Evolutionary conservation across 2,329 filamentous ascomycete species (phyloP).

Genomic region (Paracoccidioides lutzii): DNA sequence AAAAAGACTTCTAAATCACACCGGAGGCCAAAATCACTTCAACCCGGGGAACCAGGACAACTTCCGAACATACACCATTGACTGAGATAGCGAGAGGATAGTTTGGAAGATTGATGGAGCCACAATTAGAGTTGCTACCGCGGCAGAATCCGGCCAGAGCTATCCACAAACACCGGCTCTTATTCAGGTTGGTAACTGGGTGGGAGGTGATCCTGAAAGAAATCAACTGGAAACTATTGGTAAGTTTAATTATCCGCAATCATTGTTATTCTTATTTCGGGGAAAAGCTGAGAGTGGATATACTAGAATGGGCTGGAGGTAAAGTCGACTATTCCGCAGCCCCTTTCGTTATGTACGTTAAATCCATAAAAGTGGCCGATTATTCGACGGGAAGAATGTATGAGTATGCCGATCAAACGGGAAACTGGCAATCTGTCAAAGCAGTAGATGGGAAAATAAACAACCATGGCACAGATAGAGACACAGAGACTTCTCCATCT

Average conservation of each 20-base stretch:
- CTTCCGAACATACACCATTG: conserved; percentile 39
- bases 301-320: conserved; percentile 4
- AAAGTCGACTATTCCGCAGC: conserved; percentile 25
- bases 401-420: conserved; percentile 47
- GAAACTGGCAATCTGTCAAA: conserved; percentile 42
- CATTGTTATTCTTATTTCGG: neutral
- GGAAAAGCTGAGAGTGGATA: neutral
- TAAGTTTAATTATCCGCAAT: neutral
- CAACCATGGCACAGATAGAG: neutral
- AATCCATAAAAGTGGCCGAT: conserved; percentile 44
- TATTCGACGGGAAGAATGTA: conserved; percentile 51
- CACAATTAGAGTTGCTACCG: conserved; percentile 48
- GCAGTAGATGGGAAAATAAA: conserved; percentile 3
- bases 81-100: conserved; percentile 53
- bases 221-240: conserved; percentile 15
- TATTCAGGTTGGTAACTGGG: conserved; percentile 57
- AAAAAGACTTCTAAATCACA: conserved; percentile 75
- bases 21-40: conserved; percentile 67
- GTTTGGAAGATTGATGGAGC: conserved; percentile 53
- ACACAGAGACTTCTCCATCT: neutral
- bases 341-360: conserved; percentile 63
- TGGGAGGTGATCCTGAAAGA: conserved; percentile 41
- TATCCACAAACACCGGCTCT: conserved; percentile 65
- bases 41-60: conserved; percentile 41
- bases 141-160: conserved; percentile 44